Base-by-base conservation (phyloP, 2,329 filamentous ascomycete genomes). In the Diplodia mutila region DNA sequence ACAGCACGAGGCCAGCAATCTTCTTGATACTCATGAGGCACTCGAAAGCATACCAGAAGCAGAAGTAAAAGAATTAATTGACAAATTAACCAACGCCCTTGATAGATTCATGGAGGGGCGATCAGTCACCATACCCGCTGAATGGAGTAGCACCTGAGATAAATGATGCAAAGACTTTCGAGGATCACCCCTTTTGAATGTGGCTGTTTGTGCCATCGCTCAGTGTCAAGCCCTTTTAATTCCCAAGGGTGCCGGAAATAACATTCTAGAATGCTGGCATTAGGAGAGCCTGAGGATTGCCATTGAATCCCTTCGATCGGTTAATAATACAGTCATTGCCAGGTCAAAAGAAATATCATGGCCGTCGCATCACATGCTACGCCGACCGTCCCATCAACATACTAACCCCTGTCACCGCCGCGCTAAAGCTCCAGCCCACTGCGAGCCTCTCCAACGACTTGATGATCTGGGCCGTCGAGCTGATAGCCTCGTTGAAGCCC, bases 401-500 rank as follows among this genome's bases (percentile, higher is more conserved):
- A n/a, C 59, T n/a, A 1, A 63, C 42, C 2, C 3, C 27, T 25
- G 59, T 63, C 12, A 63, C 46, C 11, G 46, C 59, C 4, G 42
- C 29, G 12, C 59, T 63, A 11, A 63, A 11, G n/a, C 27, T 34
- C 59, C 59, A 63, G 42, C 59, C 29, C 27, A 63, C 11, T 5
- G 42, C 59, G 12, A 63, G 46, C 37, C 29, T 59, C 29, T 66
- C 64, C 29, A 67, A 21, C 4, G 55, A 34, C 29, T 39, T 52
- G 14, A 67, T 54, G 25, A 67, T 64, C 12, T 39, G 32, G 18
- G 27, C 23, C 12, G 66, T 67, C 1, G 49, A 53, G 37, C 66
- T 57, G 39, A 80, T 72, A 2, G 78, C 78, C 53, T 78, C 74
- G 65, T 80, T 80, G 69, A 76, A 80, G 11, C 75, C 73, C 51